Percentiles rank a stretch among this genome's conserved stretches.
These are phyloP conservation scores for Fraxinus pennsylvanica DNA, from an alignment of 257 asterid genomes.

Conservation along the genomic window DNA sequence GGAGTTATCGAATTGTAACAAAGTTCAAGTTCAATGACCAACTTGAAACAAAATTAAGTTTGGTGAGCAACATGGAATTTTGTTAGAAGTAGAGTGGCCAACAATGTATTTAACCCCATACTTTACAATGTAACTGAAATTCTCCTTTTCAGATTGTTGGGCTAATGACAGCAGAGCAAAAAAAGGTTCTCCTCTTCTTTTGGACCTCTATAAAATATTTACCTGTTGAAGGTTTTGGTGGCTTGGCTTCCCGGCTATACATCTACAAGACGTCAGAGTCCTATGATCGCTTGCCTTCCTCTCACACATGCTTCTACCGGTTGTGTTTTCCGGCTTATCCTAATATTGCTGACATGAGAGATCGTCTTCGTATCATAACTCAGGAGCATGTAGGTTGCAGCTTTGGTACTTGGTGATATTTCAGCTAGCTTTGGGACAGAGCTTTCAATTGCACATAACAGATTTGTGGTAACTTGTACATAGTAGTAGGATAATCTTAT, in stretches of 20 bases:
- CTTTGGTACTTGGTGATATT: slow-evolving; percentile 49
- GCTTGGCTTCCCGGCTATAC: slow-evolving; percentile 49
- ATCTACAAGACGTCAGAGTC: slow-evolving; percentile 40
- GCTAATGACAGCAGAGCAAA: slow-evolving; percentile 75
- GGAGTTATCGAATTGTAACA: background rate
- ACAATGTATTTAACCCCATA: background rate
- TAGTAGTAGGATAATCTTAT: slow-evolving; percentile 9
- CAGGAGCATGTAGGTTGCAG: slow-evolving; percentile 58
- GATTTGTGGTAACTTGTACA: slow-evolving; percentile 30
- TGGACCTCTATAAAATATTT: slow-evolving; percentile 59
- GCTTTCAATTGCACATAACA: slow-evolving; percentile 35
- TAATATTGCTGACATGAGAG: slow-evolving; percentile 36
- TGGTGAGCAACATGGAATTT: background rate
- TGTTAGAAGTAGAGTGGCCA: background rate
- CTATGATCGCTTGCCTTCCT: slow-evolving; percentile 48
- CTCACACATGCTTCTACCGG: slow-evolving; percentile 57
- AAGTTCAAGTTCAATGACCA: background rate
- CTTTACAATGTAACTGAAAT: background rate
- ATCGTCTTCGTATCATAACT: slow-evolving; percentile 41
- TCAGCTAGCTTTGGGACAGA: slow-evolving; percentile 1
- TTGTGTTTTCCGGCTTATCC: slow-evolving; percentile 50
- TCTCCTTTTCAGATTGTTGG: slow-evolving; percentile 56
- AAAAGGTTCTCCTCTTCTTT: slow-evolving; percentile 71
- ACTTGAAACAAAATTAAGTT: background rate
- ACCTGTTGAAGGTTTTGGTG: slow-evolving; percentile 56